Conservation (phyloP, 345 rosid genomes). For the Populus euphratica region DNA sequence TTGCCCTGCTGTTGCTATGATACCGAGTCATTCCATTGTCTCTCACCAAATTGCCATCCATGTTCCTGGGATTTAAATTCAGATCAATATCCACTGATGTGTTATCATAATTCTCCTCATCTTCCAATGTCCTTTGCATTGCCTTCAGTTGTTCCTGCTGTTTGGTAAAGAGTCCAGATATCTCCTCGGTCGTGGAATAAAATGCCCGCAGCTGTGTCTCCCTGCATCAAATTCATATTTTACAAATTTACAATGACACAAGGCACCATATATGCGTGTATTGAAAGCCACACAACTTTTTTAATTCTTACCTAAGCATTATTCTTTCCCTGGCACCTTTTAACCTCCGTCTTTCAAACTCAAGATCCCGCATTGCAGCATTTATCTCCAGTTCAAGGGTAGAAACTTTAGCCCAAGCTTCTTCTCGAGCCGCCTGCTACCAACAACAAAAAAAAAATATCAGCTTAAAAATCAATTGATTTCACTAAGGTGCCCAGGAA, state of each 20-base stretch:
- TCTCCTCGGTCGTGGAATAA: slow-evolving; percentile 94
- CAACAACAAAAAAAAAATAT: slow-evolving; percentile 51
- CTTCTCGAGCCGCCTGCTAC: slow-evolving; percentile 99
- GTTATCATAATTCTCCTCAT: slow-evolving; percentile 82
- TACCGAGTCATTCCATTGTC: slow-evolving; percentile 32
- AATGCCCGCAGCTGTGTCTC: slow-evolving; percentile 92
- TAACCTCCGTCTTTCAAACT: slow-evolving; percentile 81
- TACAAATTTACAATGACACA: not conserved
- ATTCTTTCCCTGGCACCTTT: slow-evolving; percentile 98
- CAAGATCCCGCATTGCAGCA: slow-evolving; percentile 78
- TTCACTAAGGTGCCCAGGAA: slow-evolving; percentile 7
- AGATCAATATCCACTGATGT: slow-evolving; percentile 65
- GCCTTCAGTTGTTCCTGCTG: slow-evolving; percentile 97
- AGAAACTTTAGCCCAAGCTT: slow-evolving; percentile 96
- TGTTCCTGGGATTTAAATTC: slow-evolving; percentile 31
- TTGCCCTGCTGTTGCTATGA: slow-evolving; percentile 29
- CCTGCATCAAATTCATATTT: slow-evolving; percentile 41
- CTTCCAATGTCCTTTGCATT: slow-evolving; percentile 90
- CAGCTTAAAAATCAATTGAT: slow-evolving; percentile 45
- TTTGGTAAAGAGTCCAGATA: slow-evolving; percentile 61
- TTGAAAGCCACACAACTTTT: not conserved
- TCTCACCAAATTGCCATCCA: slow-evolving; percentile 21
- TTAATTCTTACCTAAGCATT: slow-evolving; percentile 76
- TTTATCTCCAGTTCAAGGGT: slow-evolving; percentile 79
- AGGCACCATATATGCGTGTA: not conserved